phyloP scores from a whole-genome alignment of 2,329 filamentous ascomycete species.

The Apiospora hydei region DNA sequence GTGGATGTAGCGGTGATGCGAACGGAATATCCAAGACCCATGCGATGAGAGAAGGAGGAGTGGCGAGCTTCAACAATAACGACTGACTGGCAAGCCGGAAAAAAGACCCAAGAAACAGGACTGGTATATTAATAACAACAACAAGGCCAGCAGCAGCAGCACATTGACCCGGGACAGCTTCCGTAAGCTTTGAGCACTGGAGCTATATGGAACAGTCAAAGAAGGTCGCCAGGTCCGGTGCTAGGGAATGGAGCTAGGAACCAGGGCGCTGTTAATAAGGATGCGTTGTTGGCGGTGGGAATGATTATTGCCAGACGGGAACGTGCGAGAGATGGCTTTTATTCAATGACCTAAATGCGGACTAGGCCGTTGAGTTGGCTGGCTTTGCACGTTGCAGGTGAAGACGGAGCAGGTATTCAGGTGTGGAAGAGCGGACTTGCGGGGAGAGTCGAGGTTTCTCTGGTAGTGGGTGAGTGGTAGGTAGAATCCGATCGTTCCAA shows the following conservation, averaged over 20 bases:
- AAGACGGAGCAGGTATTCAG: slow-evolving; percentile 5
- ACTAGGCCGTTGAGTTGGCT: slow-evolving; percentile 19
- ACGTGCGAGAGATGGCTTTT: slow-evolving; percentile 12
- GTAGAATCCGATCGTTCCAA: slow-evolving; percentile 4
- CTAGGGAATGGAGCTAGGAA: background rate
- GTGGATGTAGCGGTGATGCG: background rate
- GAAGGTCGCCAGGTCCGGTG: background rate
- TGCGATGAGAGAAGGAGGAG: background rate
- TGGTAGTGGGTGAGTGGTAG: background rate
- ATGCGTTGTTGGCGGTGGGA: slow-evolving; percentile 19
- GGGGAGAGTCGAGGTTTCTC: slow-evolving; percentile 10
- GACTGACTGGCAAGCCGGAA: background rate
- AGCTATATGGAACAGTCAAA: slow-evolving; percentile 10
- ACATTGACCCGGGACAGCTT: background rate
- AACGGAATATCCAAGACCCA: background rate
- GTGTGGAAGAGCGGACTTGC: slow-evolving; percentile 6
- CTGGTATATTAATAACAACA: slow-evolving; percentile 18
- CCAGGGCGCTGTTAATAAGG: slow-evolving; percentile 3
- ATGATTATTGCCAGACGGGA: slow-evolving; percentile 5
- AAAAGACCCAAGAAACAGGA: background rate
- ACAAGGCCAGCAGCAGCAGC: background rate
- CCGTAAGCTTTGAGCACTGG: slow-evolving; percentile 1
- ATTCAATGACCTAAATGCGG: background rate
- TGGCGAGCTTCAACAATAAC: background rate
- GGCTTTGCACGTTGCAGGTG: slow-evolving; percentile 18